These are phyloP conservation scores for Boletus pseudo-olivaceus DNA, from an alignment of 768 basidiomycete species.

Conservation along the genomic window DNA sequence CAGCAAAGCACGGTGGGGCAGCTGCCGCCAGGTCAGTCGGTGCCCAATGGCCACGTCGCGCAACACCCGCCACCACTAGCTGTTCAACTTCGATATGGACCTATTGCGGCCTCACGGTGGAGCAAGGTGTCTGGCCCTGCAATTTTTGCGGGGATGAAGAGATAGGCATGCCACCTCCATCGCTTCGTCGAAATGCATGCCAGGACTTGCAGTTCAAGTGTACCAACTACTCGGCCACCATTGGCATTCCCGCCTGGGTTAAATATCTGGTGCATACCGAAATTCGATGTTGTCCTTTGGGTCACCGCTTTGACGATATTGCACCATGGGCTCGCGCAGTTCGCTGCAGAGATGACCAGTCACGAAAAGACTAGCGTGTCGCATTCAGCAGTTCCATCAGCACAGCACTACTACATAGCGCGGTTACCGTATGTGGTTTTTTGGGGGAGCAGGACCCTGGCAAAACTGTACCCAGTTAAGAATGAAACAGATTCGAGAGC, in stretches of 20 bases:
- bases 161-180: constrained; percentile 37
- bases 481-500: constrained; percentile 33
- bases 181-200: constrained; percentile 3
- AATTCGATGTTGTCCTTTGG: constrained; percentile 3
- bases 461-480: constrained; percentile 31
- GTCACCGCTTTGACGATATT: constrained; percentile 2
- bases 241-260: neutral
- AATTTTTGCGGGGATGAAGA: constrained; percentile 60
- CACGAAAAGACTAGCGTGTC: constrained; percentile 8
- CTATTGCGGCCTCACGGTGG: constrained; percentile 59
- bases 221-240: constrained; percentile 1
- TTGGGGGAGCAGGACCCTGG: constrained; percentile 19
- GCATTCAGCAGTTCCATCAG: constrained; percentile 11
- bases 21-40: constrained; percentile 18
- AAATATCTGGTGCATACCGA: constrained; percentile 4
- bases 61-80: constrained; percentile 17
- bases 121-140: constrained; percentile 73
- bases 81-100: constrained; percentile 50
- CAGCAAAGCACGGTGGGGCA: constrained; percentile 22
- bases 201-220: constrained; percentile 3
- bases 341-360: neutral
- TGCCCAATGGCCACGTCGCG: constrained; percentile 23
- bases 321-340: constrained; percentile 1
- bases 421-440: constrained; percentile 16
- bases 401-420: constrained; percentile 12